Evolutionary conservation across 768 basidiomycete species (phyloP), one percentile per base, ranked within the genome.

Genomic region (Filobasidium wieringae): DNA sequence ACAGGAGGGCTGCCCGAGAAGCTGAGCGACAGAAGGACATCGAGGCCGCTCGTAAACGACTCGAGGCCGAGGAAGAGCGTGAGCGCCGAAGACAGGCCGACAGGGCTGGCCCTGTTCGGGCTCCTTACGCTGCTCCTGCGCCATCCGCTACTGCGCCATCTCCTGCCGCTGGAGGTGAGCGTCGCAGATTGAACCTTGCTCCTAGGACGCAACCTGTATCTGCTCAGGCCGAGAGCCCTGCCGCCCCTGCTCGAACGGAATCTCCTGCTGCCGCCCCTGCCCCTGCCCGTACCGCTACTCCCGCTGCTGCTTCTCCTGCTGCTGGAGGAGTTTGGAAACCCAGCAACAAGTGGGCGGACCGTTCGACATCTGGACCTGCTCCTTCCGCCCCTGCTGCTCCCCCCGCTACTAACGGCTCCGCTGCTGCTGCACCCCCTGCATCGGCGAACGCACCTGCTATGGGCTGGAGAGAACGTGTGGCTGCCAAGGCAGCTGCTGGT

Each of bases 391-490:
- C 63, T 9, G 51, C 45, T n/a, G 53, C 45, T 0, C 5, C 60
- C 1, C 36, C 54, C 30, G 37, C 57, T 34, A 39, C 66, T 24
- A 34, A 34, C n/a, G 62, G 56, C 43, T 59, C 57, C 24, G 49
- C 57, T 4, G 34, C 54, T 37, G 32, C 33, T 40, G 36, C 24
- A 40, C 24, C 37, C 22, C 12, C 57, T n/a, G 26, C 34, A 26
- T 22, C 34, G 9, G 17, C 52, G 8, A 31, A 9, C 36, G 36
- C 11, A 37, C 36, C 36, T 37, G 11, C 36, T 39, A 79, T 79
- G 12, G 78, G 79, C 22, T 87, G 85, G 86, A 77, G 86, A 56
- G 78, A 78, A 9, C 78, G 83, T 50, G 76, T 78, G 64, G 78
- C 77, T 30, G 80, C 63, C 43, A 53, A 55, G 40, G 27, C 34